Evolutionary conservation across 2,329 filamentous ascomycete species (phyloP).

Genomic region (Colletotrichum cuscutae): DNA sequence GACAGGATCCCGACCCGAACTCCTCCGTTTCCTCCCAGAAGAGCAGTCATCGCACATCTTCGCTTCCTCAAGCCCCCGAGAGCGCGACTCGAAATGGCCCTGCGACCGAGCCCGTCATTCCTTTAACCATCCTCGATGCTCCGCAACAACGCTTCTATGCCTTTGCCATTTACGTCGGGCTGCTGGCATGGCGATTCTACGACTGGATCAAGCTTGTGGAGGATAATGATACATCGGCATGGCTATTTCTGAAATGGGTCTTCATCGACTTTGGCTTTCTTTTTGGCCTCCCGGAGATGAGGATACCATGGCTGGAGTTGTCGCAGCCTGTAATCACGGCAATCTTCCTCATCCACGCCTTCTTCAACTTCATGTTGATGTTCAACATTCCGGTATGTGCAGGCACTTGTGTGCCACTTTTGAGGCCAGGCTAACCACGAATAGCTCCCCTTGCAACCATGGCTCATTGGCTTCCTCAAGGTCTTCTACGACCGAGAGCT

Average conservation of each 20-base stretch:
- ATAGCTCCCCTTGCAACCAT: constrained; percentile 78
- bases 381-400: constrained; percentile 81
- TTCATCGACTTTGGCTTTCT: constrained; percentile 87
- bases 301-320: constrained; percentile 97
- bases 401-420: not conserved
- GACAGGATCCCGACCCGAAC: constrained; percentile 41
- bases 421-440: constrained; percentile 6
- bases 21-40: constrained; percentile 25
- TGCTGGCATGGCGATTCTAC: constrained; percentile 87
- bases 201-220: constrained; percentile 84
- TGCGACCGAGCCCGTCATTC: constrained; percentile 74
- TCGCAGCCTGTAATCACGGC: constrained; percentile 78
- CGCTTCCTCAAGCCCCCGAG: constrained; percentile 60
- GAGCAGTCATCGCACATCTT: constrained; percentile 35
- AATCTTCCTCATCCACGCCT: constrained; percentile 77
- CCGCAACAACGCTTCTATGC: constrained; percentile 92
- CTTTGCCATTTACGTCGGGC: constrained; percentile 77
- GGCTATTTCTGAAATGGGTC: constrained; percentile 94
- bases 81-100: constrained; percentile 40
- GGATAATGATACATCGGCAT: constrained; percentile 87
- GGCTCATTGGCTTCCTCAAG: constrained; percentile 78
- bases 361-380: constrained; percentile 88
- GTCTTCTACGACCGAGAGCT: constrained; percentile 92
- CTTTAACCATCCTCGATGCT: constrained; percentile 84
- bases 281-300: constrained; percentile 85